These are phyloP conservation scores for Trichophyton benhamiae DNA, from an alignment of 2,329 filamentous ascomycete species.

Conservation along the genomic window DNA sequence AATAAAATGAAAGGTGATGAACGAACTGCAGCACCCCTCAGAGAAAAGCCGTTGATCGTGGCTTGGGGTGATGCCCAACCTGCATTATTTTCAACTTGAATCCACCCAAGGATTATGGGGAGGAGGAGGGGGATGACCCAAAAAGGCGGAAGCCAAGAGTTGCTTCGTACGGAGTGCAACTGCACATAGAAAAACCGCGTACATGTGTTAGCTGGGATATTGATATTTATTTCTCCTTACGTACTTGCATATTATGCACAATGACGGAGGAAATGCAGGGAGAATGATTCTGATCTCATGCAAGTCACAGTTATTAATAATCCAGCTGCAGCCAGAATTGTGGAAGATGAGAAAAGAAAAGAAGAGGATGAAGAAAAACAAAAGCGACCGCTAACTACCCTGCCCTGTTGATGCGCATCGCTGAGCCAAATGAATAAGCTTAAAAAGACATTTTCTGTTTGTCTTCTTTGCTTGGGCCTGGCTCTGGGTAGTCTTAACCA, in stretches of 20 bases:
- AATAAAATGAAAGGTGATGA: background rate
- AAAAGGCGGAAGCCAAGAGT: background rate
- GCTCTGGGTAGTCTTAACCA: background rate
- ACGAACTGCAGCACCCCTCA: background rate
- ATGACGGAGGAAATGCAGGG: background rate
- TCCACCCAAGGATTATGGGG: background rate
- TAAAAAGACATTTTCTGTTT: constrained; percentile 3
- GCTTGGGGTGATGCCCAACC: background rate
- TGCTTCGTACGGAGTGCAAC: background rate
- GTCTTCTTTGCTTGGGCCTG: background rate
- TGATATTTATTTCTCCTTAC: background rate
- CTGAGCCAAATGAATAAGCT: constrained; percentile 1
- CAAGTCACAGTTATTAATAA: constrained; percentile 4
- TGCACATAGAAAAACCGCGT: background rate
- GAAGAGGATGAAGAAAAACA: background rate
- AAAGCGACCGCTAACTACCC: background rate
- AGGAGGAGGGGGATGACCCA: background rate
- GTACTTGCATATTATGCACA: constrained; percentile 2
- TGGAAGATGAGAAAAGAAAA: background rate
- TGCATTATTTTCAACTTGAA: background rate
- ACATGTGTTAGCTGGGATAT: constrained; percentile 1
- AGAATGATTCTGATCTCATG: background rate
- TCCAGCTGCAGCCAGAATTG: background rate
- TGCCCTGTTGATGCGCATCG: background rate
- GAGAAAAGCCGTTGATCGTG: background rate